Evolutionary conservation across 495 filamentous ascomycete species (phyloP), one percentile per base, ranked within the genome.

Genomic region (Cladorrhinum samala): DNA sequence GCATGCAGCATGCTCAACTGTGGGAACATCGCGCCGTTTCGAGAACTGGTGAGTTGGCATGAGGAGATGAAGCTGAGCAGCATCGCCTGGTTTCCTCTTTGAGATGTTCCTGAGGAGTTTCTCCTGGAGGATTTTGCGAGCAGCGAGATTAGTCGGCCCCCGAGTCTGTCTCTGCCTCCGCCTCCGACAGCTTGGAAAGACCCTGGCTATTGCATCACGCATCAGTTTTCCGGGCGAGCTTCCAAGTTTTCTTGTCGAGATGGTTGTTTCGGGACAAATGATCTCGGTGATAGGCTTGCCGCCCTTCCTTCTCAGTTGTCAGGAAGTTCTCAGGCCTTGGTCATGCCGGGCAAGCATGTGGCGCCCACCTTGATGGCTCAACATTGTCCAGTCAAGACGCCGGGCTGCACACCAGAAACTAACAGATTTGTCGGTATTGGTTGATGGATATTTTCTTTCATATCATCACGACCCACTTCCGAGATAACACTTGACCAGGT

Each of bases 21-120:
- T 30, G 44, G 52, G 43, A 33, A 44, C 50, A 52, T 52, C 39
- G 50, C 25, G 50, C 19, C 20, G 39, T 44, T 52, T 43, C 27
- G 21, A 47, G 21, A 46, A 17, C 25, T 19, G 24, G 27, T 52
- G 49, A 24, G 27, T 36, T 49, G 57, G 37, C 52, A 23, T 4
- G 19, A 19, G 38, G 9, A 19, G 20, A 9, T 30, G 46, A 52
- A 17, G 37, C 40, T 38, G 21, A 40, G n/a, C 37, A 16, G 16
- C n/a, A 48, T 19, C 47, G 36, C 39, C 7, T 23, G 38, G 20
- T 42, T 25, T 14, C 19, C 42, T 19, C 14, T 45, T 23, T 13
- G 6, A 11, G 45, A 47, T 13, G 5, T 8, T 19, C 24, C 45
- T n/a, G 45, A 18, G 11, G 27, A 33, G n/a, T 33, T 11, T 33